Evolutionary conservation across 352 stramenopile genomes (phyloP).

Genomic region (Chrysophaeum taylorii): DNA sequence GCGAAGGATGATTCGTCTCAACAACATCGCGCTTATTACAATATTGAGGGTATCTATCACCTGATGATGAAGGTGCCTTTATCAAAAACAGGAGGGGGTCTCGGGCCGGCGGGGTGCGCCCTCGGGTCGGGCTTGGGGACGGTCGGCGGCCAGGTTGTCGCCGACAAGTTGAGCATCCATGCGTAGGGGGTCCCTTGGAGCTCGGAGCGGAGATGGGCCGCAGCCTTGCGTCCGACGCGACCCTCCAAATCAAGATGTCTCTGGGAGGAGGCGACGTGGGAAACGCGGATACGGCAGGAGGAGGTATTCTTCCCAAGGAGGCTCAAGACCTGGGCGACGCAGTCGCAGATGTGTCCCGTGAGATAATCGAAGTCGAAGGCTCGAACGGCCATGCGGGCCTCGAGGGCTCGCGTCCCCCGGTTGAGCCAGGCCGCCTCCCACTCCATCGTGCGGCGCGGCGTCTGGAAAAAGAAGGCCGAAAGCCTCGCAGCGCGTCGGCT

Average conservation of each 20-base stretch:
- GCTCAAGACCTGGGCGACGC: neutral
- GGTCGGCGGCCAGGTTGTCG: neutral
- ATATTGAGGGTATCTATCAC: too few species aligned
- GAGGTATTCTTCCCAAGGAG: neutral
- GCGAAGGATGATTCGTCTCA: too few species aligned
- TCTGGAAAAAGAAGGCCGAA: neutral
- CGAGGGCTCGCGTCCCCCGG: too few species aligned
- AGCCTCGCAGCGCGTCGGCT: neutral
- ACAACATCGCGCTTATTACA: too few species aligned
- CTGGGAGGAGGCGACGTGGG: neutral
- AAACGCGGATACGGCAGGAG: neutral
- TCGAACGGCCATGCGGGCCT: neutral
- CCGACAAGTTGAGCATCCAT: slow-evolving; percentile 10
- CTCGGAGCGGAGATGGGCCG: neutral
- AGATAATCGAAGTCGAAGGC: neutral
- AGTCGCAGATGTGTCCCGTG: neutral
- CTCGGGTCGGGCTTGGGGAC: neutral
- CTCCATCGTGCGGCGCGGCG: neutral
- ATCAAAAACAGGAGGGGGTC: too few species aligned
- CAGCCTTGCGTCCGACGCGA: neutral
- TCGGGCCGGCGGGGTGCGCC: slow-evolving; percentile 9
- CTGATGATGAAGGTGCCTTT: too few species aligned
- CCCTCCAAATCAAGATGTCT: neutral
- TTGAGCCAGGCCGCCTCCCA: slow-evolving; percentile 10
- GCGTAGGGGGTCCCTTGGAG: slow-evolving; percentile 3